Evolutionary conservation across 352 stramenopile genomes (phyloP).

Genomic region (Phytophthora capsici): DNA sequence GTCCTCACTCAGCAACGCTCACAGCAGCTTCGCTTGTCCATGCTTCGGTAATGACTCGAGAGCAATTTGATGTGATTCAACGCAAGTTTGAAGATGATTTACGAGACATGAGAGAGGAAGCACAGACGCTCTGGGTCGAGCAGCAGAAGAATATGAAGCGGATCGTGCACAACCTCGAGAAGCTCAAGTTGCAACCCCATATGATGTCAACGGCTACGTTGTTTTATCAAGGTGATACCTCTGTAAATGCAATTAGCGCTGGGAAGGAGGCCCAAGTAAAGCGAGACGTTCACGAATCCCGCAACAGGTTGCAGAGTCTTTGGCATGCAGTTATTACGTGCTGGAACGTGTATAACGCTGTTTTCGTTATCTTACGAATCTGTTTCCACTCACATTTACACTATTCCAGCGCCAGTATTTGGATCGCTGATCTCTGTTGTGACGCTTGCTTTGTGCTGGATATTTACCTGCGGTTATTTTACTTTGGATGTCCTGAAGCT

Average conservation of each 20-base stretch:
- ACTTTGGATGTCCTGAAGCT: conserved; percentile 58
- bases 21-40: conserved; percentile 55
- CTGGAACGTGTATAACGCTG: conserved; percentile 75
- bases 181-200: conserved; percentile 62
- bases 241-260: not conserved
- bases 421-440: conserved; percentile 54
- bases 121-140: conserved; percentile 43
- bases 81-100: conserved; percentile 73
- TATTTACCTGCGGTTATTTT: conserved; percentile 76
- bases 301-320: conserved; percentile 27
- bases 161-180: conserved; percentile 56
- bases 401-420: conserved; percentile 29
- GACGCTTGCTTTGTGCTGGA: conserved; percentile 61
- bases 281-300: conserved; percentile 26
- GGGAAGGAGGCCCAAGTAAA: not conserved
- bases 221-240: conserved; percentile 60
- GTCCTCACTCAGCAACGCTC: conserved; percentile 53
- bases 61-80: conserved; percentile 71
- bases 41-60: conserved; percentile 73
- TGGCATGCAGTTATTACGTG: conserved; percentile 64
- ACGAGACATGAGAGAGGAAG: conserved; percentile 56
- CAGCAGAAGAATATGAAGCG: conserved; percentile 40
- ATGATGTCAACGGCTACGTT: conserved; percentile 52
- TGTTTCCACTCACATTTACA: conserved; percentile 65
- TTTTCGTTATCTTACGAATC: conserved; percentile 73